Conservation (phyloP, 2,329 filamentous ascomycete species). For the Sclerotinia sclerotiorum region DNA sequence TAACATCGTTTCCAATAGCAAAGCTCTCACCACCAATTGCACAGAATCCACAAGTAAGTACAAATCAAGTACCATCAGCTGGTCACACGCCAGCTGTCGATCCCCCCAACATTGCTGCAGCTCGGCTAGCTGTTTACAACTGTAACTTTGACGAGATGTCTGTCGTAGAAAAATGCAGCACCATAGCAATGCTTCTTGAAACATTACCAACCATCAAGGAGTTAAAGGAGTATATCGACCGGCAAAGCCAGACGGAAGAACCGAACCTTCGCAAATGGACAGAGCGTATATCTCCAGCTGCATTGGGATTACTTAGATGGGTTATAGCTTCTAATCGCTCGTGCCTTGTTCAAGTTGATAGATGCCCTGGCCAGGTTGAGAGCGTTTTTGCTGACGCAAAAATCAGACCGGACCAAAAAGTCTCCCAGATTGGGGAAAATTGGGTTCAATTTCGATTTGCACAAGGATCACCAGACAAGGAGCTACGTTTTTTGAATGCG, state of each 20-base stretch:
- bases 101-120: constrained; percentile 34
- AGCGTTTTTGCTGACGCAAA: constrained; percentile 29
- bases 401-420: constrained; percentile 40
- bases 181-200: constrained; percentile 54
- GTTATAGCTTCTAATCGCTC: constrained; percentile 88
- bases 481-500: constrained; percentile 68
- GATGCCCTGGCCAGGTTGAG: constrained; percentile 37
- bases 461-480: constrained; percentile 86
- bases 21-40: constrained; percentile 30
- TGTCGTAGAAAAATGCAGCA: constrained; percentile 47
- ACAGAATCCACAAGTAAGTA: neutral
- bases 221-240: constrained; percentile 53
- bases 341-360: constrained; percentile 75
- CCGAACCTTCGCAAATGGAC: constrained; percentile 51
- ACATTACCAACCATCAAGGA: constrained; percentile 60
- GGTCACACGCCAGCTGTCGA: constrained; percentile 34
- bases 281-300: constrained; percentile 61
- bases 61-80: constrained; percentile 18
- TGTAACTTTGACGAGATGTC: constrained; percentile 58
- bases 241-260: constrained; percentile 33
- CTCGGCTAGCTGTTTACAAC: constrained; percentile 46
- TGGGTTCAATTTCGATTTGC: constrained; percentile 85
- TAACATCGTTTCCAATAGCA: constrained; percentile 33
- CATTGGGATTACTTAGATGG: constrained; percentile 74
- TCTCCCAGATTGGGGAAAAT: constrained; percentile 58